Evolutionary conservation across 768 basidiomycete genomes (phyloP).

Genomic region (Hericium rajendrae): DNA sequence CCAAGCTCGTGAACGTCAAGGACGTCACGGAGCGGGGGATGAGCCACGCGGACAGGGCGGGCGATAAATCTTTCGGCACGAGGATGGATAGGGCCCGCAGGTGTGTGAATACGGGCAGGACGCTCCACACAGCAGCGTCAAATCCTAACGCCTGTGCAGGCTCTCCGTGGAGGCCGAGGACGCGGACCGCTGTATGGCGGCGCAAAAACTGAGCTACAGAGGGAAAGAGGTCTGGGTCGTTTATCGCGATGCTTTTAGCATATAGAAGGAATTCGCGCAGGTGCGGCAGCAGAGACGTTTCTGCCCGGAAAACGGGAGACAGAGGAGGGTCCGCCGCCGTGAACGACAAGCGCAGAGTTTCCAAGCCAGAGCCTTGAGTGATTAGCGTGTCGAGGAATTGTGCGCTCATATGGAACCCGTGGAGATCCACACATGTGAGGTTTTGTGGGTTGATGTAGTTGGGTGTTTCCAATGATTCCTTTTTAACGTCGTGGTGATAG

Average conservation of each 20-base stretch:
- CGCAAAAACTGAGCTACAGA: conserved; percentile 60
- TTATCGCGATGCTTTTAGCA: conserved; percentile 18
- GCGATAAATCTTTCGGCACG: conserved; percentile 53
- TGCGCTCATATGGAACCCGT: conserved; percentile 14
- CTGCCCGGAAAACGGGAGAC: conserved; percentile 33
- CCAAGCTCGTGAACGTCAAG: conserved; percentile 33
- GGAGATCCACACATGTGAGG: not conserved
- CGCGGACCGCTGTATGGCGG: conserved; percentile 40
- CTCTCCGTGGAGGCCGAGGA: conserved; percentile 36
- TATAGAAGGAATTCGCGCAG: conserved; percentile 53
- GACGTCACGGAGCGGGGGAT: conserved; percentile 42
- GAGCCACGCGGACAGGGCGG: conserved; percentile 58
- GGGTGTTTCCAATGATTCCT: too few relatives aligned
- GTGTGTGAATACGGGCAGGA: conserved; percentile 46
- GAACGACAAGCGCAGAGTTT: conserved; percentile 44
- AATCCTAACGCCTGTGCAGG: conserved; percentile 43
- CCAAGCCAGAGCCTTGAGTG: conserved; percentile 50
- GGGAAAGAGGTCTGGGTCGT: conserved; percentile 58
- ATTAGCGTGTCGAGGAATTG: conserved; percentile 53
- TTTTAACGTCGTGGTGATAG: too few relatives aligned
- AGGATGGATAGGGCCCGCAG: conserved; percentile 50
- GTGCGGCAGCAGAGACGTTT: conserved; percentile 34
- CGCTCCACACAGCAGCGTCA: conserved; percentile 63
- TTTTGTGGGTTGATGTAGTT: too few relatives aligned
- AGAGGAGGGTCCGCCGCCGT: conserved; percentile 27